Conservation (phyloP, 805 yeast species). For the Saccharomycopsis synnaedendra region DNA sequence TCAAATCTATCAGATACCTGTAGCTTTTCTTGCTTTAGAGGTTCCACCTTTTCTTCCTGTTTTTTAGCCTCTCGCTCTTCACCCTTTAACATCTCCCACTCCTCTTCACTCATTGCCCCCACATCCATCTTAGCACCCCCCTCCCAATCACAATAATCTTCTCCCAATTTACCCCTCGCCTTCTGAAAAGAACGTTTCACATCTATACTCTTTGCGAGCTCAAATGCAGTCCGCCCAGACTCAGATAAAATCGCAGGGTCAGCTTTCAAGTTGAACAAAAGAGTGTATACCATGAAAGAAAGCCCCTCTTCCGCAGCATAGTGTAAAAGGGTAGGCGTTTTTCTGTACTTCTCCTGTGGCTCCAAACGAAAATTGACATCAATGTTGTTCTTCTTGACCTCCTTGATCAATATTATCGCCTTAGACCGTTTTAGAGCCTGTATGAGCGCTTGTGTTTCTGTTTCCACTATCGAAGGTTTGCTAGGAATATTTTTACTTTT, state of each 20-base stretch:
- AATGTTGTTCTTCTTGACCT: conserved; percentile 41
- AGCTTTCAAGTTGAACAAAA: conserved; percentile 54
- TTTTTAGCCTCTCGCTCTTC: conserved; percentile 29
- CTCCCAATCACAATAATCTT: conserved; percentile 58
- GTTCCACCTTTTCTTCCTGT: conserved; percentile 26
- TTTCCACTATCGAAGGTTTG: conserved; percentile 27
- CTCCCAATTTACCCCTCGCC: conserved; percentile 60
- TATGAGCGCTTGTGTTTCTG: conserved; percentile 46
- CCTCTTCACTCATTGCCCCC: conserved; percentile 43
- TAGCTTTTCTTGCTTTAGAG: conserved; percentile 3
- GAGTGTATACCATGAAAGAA: conserved; percentile 49
- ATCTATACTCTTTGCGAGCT: conserved; percentile 36
- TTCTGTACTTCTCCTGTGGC: conserved; percentile 41
- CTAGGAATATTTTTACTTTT: conserved; percentile 15
- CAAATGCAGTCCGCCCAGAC: conserved; percentile 56
- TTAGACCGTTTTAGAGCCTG: conserved; percentile 57
- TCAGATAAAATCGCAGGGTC: conserved; percentile 51
- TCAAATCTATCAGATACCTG: conserved; percentile 3
- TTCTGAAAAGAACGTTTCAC: conserved; percentile 51
- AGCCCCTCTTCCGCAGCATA: conserved; percentile 62
- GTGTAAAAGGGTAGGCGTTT: conserved; percentile 68
- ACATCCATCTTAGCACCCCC: conserved; percentile 36
- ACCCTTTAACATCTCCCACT: conserved; percentile 32
- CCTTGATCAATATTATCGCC: conserved; percentile 61
- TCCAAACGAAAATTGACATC: conserved; percentile 28